These are phyloP conservation scores for Suillus brevipes DNA, from an alignment of 768 basidiomycete genomes.

Conservation along the genomic window DNA sequence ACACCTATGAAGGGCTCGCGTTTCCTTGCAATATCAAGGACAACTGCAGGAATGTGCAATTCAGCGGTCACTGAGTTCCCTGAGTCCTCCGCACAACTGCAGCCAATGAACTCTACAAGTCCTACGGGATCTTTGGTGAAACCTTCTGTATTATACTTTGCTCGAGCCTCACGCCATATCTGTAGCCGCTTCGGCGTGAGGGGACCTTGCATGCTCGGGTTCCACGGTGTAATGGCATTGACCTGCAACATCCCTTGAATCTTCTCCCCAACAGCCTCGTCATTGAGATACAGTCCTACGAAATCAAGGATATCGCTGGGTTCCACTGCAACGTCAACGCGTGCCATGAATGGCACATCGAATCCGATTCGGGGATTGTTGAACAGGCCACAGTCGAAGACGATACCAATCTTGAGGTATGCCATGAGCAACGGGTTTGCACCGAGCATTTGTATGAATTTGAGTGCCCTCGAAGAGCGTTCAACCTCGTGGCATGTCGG, in stretches of 20 bases:
- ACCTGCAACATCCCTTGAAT: conserved; percentile 19
- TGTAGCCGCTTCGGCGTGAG: conserved; percentile 11
- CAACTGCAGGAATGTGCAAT: conserved; percentile 1
- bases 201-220: background rate
- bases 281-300: conserved; percentile 11
- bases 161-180: conserved; percentile 11
- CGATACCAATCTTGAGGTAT: conserved; percentile 13
- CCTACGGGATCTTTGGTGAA: conserved; percentile 11
- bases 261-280: conserved; percentile 6
- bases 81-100: conserved; percentile 17
- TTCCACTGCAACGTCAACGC: conserved; percentile 17
- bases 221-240: background rate
- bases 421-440: conserved; percentile 10
- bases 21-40: conserved; percentile 9
- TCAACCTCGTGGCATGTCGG: conserved; percentile 11
- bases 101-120: conserved; percentile 17
- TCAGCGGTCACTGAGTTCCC: conserved; percentile 8
- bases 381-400: conserved; percentile 13
- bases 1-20: conserved; percentile 14
- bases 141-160: background rate
- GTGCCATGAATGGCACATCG: conserved; percentile 17
- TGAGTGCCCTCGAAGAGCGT: conserved; percentile 16
- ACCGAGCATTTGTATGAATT: conserved; percentile 14
- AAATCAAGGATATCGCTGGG: conserved; percentile 9
- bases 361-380: conserved; percentile 14